These are phyloP conservation scores for Fusarium hostae DNA, from an alignment of 2,329 filamentous ascomycete species.

Conservation along the genomic window DNA sequence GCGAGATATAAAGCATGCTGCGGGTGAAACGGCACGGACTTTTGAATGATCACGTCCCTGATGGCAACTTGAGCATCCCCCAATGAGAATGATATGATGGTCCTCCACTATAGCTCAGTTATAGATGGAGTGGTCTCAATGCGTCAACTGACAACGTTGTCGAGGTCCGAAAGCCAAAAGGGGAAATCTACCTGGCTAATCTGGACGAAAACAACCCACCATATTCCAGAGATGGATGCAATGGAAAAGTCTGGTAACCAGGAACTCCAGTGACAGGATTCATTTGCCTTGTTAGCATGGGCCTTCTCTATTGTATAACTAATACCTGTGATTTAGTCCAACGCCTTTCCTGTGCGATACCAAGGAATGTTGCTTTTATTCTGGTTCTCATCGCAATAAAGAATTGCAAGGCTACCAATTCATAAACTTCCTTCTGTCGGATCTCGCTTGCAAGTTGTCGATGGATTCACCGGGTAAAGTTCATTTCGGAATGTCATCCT, in stretches of 20 bases:
- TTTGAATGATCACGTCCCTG: not conserved
- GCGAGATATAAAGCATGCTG: not conserved
- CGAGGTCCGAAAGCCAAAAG: not conserved
- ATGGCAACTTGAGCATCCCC: accelerated
- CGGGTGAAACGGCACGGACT: not conserved
- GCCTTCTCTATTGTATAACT: accelerated
- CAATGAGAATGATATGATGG: not conserved
- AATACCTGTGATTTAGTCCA: accelerated
- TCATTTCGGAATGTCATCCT: not conserved
- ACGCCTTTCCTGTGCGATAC: accelerated
- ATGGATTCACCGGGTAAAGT: not conserved
- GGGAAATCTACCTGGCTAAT: not conserved
- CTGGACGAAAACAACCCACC: accelerated
- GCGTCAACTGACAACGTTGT: not conserved
- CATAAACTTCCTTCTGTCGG: accelerated
- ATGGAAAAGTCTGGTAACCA: accelerated
- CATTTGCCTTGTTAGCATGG: not conserved
- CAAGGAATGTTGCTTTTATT: accelerated
- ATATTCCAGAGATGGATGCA: accelerated
- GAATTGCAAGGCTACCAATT: accelerated
- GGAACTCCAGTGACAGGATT: no score
- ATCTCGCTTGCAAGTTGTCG: not conserved
- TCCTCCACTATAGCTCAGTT: not conserved
- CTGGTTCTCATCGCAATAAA: accelerated
- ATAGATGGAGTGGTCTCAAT: not conserved